Evolutionary conservation across 1,284 basidiomycete species (phyloP).

Genomic region (Tylopilus sp.): DNA sequence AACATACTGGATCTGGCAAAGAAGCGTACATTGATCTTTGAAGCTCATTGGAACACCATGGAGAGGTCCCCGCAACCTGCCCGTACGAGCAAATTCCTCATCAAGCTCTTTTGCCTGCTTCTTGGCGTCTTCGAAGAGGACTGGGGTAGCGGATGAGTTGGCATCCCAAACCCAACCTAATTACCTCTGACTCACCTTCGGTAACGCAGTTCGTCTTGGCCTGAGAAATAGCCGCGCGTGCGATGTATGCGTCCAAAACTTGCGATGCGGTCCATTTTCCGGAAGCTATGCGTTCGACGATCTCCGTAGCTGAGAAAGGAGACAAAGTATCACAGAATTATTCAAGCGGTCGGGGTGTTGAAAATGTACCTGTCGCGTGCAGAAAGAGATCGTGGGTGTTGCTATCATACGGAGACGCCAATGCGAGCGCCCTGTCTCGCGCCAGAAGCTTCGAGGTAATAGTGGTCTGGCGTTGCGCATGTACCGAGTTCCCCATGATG

Average conservation of each 20-base stretch:
- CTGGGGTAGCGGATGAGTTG: constrained; percentile 33
- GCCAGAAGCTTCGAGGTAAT: constrained; percentile 22
- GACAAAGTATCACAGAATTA: background rate
- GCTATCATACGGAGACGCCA: constrained; percentile 20
- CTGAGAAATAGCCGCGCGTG: constrained; percentile 63
- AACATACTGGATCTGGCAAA: background rate
- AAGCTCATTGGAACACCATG: constrained; percentile 81
- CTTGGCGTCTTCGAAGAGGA: constrained; percentile 69
- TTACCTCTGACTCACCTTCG: constrained; percentile 48
- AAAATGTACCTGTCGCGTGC: constrained; percentile 26
- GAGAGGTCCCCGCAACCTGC: constrained; percentile 62
- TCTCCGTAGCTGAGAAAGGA: constrained; percentile 50
- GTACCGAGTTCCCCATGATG: constrained; percentile 17
- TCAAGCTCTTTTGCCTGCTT: constrained; percentile 62
- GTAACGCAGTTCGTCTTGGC: constrained; percentile 71
- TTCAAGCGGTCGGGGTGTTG: background rate
- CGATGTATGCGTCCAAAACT: constrained; percentile 73
- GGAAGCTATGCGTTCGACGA: constrained; percentile 53
- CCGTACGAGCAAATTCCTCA: constrained; percentile 57
- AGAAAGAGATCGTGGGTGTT: constrained; percentile 19
- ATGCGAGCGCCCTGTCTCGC: constrained; percentile 23
- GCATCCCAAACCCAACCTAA: background rate
- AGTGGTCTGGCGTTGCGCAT: constrained; percentile 18
- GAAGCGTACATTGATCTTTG: constrained; percentile 62
- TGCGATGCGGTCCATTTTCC: constrained; percentile 70